Evolutionary conservation across 73 alveolate species (phyloP), one percentile per base, ranked within the genome.

Genomic region (Paramecium sexaurelia): DNA sequence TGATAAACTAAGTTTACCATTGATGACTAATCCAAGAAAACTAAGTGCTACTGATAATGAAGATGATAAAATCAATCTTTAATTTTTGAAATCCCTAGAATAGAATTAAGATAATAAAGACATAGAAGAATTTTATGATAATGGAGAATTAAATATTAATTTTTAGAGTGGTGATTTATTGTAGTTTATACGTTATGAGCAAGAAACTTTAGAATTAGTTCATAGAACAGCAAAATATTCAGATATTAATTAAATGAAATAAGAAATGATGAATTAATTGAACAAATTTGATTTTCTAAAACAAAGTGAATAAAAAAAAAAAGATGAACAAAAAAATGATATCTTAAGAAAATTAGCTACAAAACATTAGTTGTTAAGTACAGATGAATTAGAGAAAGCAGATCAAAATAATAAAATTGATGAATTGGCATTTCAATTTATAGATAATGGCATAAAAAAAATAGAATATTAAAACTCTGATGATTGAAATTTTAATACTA

Each of bases 21-120:
- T 61, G 7, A 29, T 35, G 7, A 29, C 37, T 4, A 17, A 71
- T 35, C 86, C 37, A n/a, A 35, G 32, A 20, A 71, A 71, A 35
- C 13, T 10, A 61, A 61, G 83, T 61, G 83, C 47, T 26, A 61
- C 83, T 61, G 83, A 71, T 71, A 20, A 71, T 71, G 55, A 71
- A 6, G 56, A 71, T 37, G 86, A 71, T 11, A 71, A 71, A 37
- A 71, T 71, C 0, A 35, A 32, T 7, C 57, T 71, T 5, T 20
- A 71, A 35, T 37, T 41, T n/a, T 19, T 78, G 32, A 78, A 43
- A 17, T 22, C 90, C 9, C 11, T 78, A 9, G 68, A 78, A 40
- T 33, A 78, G 19, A 78, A 78, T 78, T 41, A 78, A 40, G 90
- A 78, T 4, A 78, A 39, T 45, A 78, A 78, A 26, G 90, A 78